These are phyloP conservation scores for Cryptosporidium ryanae DNA, from an alignment of 169 alveolate species.

Conservation along the genomic window DNA sequence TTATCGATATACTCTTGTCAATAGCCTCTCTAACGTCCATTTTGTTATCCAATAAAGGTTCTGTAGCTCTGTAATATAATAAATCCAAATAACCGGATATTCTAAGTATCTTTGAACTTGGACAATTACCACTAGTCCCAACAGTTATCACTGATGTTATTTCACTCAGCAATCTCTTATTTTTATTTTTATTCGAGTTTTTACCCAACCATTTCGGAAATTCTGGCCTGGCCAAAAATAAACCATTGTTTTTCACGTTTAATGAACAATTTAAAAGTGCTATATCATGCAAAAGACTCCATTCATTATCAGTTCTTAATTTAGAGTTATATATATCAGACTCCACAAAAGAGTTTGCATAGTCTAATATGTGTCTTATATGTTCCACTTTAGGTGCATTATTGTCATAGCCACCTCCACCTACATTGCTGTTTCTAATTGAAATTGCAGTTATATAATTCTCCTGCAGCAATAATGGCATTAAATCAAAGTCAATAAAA, in stretches of 20 bases:
- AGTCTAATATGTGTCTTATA: slow-evolving; percentile 80
- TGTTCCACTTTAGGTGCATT: slow-evolving; percentile 78
- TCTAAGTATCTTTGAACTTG: slow-evolving; percentile 33
- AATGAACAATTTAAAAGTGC: slow-evolving; percentile 84
- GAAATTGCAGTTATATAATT: slow-evolving; percentile 86
- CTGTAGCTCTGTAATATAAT: slow-evolving; percentile 32
- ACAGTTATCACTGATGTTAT: slow-evolving; percentile 48
- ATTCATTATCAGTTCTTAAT: slow-evolving; percentile 86
- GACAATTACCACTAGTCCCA: slow-evolving; percentile 66
- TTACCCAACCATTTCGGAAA: slow-evolving; percentile 95
- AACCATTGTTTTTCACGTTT: slow-evolving; percentile 37
- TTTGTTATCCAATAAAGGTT: slow-evolving; percentile 32
- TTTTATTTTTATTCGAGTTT: slow-evolving; percentile 89
- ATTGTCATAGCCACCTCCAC: slow-evolving; percentile 77
- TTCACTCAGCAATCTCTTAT: slow-evolving; percentile 85
- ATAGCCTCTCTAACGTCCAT: slow-evolving; percentile 46
- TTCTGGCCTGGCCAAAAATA: slow-evolving; percentile 84
- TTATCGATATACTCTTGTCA: slow-evolving; percentile 27
- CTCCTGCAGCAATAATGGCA: slow-evolving; percentile 93
- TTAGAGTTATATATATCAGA: slow-evolving; percentile 86
- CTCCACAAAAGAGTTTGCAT: slow-evolving; percentile 86
- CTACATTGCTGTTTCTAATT: slow-evolving; percentile 74
- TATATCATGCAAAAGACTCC: slow-evolving; percentile 88
- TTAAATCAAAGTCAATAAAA: slow-evolving; percentile 93
- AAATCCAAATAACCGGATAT: slow-evolving; percentile 63